Evolutionary conservation across 2,329 filamentous ascomycete genomes (phyloP), one percentile per base, ranked within the genome.

Genomic region (Aspergillus transmontanensis): DNA sequence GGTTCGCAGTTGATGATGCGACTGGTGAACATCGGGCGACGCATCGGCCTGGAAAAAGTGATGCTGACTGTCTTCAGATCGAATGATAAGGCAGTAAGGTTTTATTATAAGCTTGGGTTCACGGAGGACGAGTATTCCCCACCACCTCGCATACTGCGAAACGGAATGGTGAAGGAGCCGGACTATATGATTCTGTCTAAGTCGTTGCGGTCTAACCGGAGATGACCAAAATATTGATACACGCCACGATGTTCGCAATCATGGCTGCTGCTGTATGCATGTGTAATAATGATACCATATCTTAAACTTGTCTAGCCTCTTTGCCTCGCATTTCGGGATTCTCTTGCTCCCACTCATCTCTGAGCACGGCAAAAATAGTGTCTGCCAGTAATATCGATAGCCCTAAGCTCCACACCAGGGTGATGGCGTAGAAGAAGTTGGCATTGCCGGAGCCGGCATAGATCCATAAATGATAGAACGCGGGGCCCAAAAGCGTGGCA

Each of bases 371-470:
- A 79, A 96, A 98, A 2, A 97, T 84, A 59, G 93, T 84, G 75
- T 99, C 95, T 12, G 92, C 93, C 7, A 98, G 86, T 34, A 99
- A 81, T 66, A 99, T 84, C 43, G 93, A 94, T 69, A 96, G 85
- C 0, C 93, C 95, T 28, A 99, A 78, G 74, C 93, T 96, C 95
- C 95, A 99, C 0, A 99, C 95, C n/a, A 99, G 82, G 0, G 95
- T 99, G 72, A 99, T 98, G 68, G 95, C 95, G 75, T 99, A 99
- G 81, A 99, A 99, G 81, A 99, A 99, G 77, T 99, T 99, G 63
- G 95, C 95, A 73, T 99, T 99, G 32, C 95, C 95, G 61, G 93
- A 97, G 57, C 95, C 95, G 2, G 95, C 95, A 74, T 98, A 99
- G 62, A 99, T 94, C 95, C 95, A 99, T 6, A 99, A 83, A 75